Evolutionary conservation across 208 protist species (phyloP).

Genomic region (Phytomonas francai): DNA sequence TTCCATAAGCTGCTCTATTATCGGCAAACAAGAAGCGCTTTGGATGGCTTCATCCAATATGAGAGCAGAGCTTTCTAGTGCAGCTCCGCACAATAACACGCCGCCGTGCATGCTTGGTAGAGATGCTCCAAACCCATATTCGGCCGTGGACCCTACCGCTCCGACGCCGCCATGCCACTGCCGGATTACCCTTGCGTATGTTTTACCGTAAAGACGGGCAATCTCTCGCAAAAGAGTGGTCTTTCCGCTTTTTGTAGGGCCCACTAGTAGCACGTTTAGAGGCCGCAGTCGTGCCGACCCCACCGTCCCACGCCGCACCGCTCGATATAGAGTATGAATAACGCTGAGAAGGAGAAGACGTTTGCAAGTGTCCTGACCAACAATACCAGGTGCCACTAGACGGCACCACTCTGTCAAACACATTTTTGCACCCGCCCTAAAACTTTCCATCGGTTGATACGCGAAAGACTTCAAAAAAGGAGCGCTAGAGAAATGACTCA

Average conservation of each 20-base stretch:
- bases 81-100: conserved; percentile 39
- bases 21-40: not conserved
- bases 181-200: not conserved
- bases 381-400: conserved; percentile 31
- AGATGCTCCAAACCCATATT: conserved; percentile 21
- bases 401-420: not conserved
- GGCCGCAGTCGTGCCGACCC: conserved; percentile 13
- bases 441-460: not conserved
- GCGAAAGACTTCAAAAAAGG: not conserved
- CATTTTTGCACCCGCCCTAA: not conserved
- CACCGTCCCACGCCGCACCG: conserved; percentile 10
- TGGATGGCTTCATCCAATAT: conserved; percentile 40
- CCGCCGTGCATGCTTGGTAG: conserved; percentile 20
- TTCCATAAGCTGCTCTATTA: conserved; percentile 11
- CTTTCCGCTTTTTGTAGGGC: conserved; percentile 45
- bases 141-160: conserved; percentile 5
- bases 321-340: conserved; percentile 44
- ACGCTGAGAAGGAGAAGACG: conserved; percentile 38
- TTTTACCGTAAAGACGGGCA: conserved; percentile 23
- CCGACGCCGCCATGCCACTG: conserved; percentile 18
- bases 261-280: conserved; percentile 53
- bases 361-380: conserved; percentile 47
- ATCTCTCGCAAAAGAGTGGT: conserved; percentile 39
- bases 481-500: not conserved
- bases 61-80: conserved; percentile 26